Evolutionary conservation across 2,329 filamentous ascomycete species (phyloP), one percentile per base, ranked within the genome.

Genomic region (Alternaria novae-zelandiae): DNA sequence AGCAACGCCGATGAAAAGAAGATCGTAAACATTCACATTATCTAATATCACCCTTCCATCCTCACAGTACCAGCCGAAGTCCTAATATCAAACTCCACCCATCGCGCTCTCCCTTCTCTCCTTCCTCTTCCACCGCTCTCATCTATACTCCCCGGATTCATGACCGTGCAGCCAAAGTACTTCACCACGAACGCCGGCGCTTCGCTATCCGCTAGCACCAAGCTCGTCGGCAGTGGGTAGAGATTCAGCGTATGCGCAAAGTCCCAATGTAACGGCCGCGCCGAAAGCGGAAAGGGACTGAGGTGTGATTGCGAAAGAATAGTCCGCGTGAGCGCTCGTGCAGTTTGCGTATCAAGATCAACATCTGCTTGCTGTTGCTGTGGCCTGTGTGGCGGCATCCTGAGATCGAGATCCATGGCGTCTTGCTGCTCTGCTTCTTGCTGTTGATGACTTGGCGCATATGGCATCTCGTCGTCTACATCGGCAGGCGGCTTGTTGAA

Each of bases 151-250:
- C 94, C 93, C 0, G 96, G 94, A 78, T 99, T 99, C 87, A 99
- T 90, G 32, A 97, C 94, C 82, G 96, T 92, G 75, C 96, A 98
- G 0, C 94, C 95, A 80, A 97, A 95, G 75, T 98, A 98, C 13
- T 92, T 97, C 68, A 97, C 84, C 57, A 91, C 91, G 74, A 97
- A 99, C 0, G 93, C 86, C 13, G 92, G 90, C 10, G 91, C 90
- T 45, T 94, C 92, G 0, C 91, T 85, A 80, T 99, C 96, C 2
- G 93, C 90, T 5, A 99, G 82, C 15, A 96, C 88, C 74, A 98
- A 83, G 1, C 92, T 89, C 20, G 92, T 95, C 2, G 96, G 96
- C 26, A 98, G 81, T 9, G 95, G 96, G 78, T 97, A 98, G 21
- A 99, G 82, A 58, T 93, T 90, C 67, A 98, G 80, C 3, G 91